These are phyloP conservation scores for Jacaranda mimosifolia DNA, from an alignment of 257 asterid species.

Conservation along the genomic window DNA sequence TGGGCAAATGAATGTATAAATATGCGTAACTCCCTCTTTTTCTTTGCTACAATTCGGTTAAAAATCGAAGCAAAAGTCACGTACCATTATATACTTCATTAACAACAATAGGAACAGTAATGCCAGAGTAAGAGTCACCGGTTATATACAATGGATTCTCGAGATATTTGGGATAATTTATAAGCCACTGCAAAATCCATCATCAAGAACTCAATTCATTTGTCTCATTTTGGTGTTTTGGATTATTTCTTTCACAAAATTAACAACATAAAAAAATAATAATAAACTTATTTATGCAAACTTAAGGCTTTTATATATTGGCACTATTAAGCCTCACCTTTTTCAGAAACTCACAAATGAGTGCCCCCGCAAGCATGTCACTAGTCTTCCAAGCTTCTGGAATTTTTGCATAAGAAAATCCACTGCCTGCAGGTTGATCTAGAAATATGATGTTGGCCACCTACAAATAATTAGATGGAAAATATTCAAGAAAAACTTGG, in stretches of 20 bases:
- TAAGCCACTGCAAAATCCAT: conserved; percentile 39
- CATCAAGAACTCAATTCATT: too few relatives aligned
- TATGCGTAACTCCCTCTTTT: background rate
- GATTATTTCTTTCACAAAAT: too few relatives aligned
- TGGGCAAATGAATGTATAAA: background rate
- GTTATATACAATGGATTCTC: conserved; percentile 35
- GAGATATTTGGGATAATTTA: conserved; percentile 32
- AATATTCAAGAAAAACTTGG: background rate
- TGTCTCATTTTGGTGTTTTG: too few relatives aligned
- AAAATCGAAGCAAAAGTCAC: background rate
- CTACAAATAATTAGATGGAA: background rate
- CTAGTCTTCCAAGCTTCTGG: background rate
- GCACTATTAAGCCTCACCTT: conserved; percentile 23
- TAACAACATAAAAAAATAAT: too few relatives aligned
- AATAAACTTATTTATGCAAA: too few relatives aligned
- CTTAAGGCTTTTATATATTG: too few relatives aligned
- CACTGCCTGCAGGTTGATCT: conserved; percentile 45
- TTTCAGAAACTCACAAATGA: conserved; percentile 27
- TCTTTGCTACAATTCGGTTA: too few relatives aligned
- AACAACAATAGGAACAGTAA: conserved; percentile 25
- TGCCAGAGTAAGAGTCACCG: conserved; percentile 41
- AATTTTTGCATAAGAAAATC: conserved; percentile 44
- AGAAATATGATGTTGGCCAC: conserved; percentile 37
- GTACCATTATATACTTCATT: conserved; percentile 29
- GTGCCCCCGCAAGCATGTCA: conserved; percentile 14